Evolutionary conservation across 2,329 filamentous ascomycete species (phyloP), one percentile per base, ranked within the genome.

Genomic region (Claviceps quebecensis): DNA sequence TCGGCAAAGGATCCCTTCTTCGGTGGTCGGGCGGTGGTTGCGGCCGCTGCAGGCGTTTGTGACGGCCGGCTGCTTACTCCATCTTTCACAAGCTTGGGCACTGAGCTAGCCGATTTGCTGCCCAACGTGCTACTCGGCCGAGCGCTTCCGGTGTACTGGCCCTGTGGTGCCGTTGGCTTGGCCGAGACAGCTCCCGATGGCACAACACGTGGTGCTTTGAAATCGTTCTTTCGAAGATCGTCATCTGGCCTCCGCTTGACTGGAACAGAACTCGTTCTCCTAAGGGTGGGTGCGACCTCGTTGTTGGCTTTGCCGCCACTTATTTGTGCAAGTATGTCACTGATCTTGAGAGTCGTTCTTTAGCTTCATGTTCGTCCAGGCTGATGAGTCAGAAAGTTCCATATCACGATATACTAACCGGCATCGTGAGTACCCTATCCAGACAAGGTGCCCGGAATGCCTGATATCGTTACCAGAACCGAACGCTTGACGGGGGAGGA

Each of bases 1-100:
- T 88, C 84, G 39, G 81, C 78, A 63, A 81, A 90, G 0, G 83
- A 86, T 2, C 84, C 82, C 61, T 84, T 86, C 65, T 87, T 87
- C 1, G 80, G 81, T 1, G 76, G 67, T 2, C 69, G 4, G 69
- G 61, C 1, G 68, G 72, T 45, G 29, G 23, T 16, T 34, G 23
- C 26, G 58, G 59, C 69, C 65, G 59, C 72, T 58, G 54, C 56
- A 4, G 60, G 56, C 34, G 56, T 57, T 4, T 61, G 53, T 9
- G 62, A 57, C 7, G 61, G 56, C 26, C 58, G 57, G 13, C 55
- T 58, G 16, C 56, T 47, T n/a, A 56, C 52, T 34, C 49, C 50
- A 41, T 63, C 50, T 29, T 43, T 57, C 1, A 53, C 50, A 11
- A 54, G 51, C 56, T 45, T 60, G 53, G 50, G 6, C 63, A 59